These are phyloP conservation scores for Trichoderma afroharzianum DNA, from an alignment of 2,329 filamentous ascomycete genomes.

Conservation along the genomic window DNA sequence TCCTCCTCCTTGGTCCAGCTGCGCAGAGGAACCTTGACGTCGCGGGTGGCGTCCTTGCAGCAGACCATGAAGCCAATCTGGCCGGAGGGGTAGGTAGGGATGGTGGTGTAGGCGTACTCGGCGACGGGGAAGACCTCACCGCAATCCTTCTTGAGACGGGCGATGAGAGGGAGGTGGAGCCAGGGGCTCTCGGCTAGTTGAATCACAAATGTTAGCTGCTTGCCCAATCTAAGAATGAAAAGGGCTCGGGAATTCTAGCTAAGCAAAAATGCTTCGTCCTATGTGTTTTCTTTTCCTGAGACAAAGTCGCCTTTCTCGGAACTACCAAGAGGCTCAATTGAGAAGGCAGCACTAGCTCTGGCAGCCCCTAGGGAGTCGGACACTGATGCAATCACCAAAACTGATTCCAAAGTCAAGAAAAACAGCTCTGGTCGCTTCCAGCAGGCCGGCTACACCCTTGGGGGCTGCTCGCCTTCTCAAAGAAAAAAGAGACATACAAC, in stretches of 20 bases:
- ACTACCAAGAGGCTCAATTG: constrained; percentile 34
- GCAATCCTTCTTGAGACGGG: constrained; percentile 94
- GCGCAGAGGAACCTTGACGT: constrained; percentile 83
- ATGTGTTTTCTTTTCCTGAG: not conserved
- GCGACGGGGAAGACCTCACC: constrained; percentile 94
- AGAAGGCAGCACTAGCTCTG: constrained; percentile 41
- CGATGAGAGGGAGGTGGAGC: constrained; percentile 93
- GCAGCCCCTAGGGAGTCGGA: constrained; percentile 31
- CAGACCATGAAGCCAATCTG: constrained; percentile 99
- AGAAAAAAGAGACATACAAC: constrained; percentile 86
- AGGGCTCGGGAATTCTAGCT: not conserved
- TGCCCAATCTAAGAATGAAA: not conserved
- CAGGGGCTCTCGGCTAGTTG: constrained; percentile 92
- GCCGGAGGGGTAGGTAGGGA: constrained; percentile 96
- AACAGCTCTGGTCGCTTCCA: constrained; percentile 6
- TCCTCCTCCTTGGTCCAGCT: constrained; percentile 83
- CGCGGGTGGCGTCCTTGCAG: constrained; percentile 82
- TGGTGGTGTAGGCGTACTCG: constrained; percentile 99
- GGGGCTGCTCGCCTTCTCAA: constrained; percentile 39
- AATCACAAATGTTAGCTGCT: not conserved
- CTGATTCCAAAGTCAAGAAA: not conserved
- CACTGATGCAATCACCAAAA: constrained; percentile 3
- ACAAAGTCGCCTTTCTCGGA: constrained; percentile 23
- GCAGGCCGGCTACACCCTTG: constrained; percentile 29
- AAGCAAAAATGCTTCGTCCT: not conserved